phyloP scores from a whole-genome alignment of 495 filamentous ascomycete genomes.

The Penicillium steckii region DNA sequence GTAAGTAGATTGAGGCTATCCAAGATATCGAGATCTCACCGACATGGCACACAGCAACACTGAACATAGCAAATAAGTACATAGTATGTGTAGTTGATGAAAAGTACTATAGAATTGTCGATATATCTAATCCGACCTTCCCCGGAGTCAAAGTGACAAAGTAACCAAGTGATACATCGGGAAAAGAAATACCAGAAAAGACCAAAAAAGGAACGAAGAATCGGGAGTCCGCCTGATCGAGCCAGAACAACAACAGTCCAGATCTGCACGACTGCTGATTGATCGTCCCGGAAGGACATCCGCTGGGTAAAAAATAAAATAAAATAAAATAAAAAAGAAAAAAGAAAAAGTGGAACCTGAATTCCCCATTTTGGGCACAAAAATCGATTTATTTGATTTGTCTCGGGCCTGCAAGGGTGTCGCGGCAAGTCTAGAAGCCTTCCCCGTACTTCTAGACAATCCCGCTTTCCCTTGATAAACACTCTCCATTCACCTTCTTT shows the following conservation, averaged over 20 bases:
- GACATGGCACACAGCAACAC: too few relatives aligned
- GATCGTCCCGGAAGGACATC: slow-evolving; percentile 24
- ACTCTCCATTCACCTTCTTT: neutral
- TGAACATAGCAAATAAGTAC: too few relatives aligned
- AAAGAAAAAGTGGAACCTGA: too few relatives aligned
- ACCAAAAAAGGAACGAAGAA: neutral
- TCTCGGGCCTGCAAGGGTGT: slow-evolving; percentile 29
- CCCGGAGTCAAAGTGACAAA: too few relatives aligned
- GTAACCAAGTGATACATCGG: slow-evolving; percentile 14
- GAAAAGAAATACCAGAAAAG: neutral
- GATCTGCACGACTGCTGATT: slow-evolving; percentile 13
- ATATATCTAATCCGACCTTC: slow-evolving; percentile 18
- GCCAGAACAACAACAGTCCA: too few relatives aligned
- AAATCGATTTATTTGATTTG: slow-evolving; percentile 10
- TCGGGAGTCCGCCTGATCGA: neutral
- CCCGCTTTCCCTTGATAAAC: slow-evolving; percentile 18
- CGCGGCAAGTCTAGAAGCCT: slow-evolving; percentile 31
- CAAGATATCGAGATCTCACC: too few relatives aligned
- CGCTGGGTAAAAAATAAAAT: slow-evolving; percentile 4
- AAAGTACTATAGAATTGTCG: too few relatives aligned
- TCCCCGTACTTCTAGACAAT: slow-evolving; percentile 21
- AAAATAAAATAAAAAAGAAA: neutral
- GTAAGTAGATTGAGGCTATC: too few relatives aligned
- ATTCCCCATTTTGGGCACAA: neutral
- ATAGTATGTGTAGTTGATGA: too few relatives aligned